Evolutionary conservation across 495 filamentous ascomycete species (phyloP), one percentile per base, ranked within the genome.

Genomic region (Aspergillus sclerotiicarbonarius): DNA sequence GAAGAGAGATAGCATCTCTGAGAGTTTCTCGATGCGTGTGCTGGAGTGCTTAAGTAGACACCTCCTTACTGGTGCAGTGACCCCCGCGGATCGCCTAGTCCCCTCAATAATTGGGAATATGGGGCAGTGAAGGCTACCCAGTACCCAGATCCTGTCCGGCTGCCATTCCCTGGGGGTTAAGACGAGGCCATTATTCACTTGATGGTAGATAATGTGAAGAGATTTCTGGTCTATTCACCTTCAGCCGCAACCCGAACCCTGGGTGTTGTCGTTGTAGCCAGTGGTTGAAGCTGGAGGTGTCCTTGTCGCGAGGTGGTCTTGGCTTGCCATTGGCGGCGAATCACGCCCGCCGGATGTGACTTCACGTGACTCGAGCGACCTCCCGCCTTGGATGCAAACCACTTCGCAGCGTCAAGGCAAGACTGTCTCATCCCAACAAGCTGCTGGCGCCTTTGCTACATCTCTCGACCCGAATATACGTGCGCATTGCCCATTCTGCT

Each of bases 381-480:
- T 76, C 71, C 70, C 71, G 72, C 75, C 70, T 70, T 74, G 65
- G 71, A 72, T 70, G 70, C 70, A 76, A 73, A 71, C 68, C 71
- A 55, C 62, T 70, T 69, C 59, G 58, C 62, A 69, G 58, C 60
- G 67, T 71, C 70, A 59, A 49, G 51, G 47, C 49, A 47, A 58
- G 56, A 53, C 56, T 7, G 56, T 46, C 55, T 49, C 60, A 47
- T 56, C 63, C 62, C 57, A 45, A 57, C 65, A 30, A 51, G 56
- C 51, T 44, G 46, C 25, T 56, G 62, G 35, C 49, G 32, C 50
- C 59, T 62, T 62, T 65, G 53, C 55, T 58, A 53, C 60, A 45
- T 66, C 56, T n/a, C 43, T 54, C 49, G 41, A 29, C 44, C 32
- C 20, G 16, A 19, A 19, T 54, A 7, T 32, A 51, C 32, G 61